A percentile compares a stretch with the other conserved stretches of the same genome.
Conservation (phyloP, 2,329 filamentous ascomycete genomes). For the Aureobasidium musti region DNA sequence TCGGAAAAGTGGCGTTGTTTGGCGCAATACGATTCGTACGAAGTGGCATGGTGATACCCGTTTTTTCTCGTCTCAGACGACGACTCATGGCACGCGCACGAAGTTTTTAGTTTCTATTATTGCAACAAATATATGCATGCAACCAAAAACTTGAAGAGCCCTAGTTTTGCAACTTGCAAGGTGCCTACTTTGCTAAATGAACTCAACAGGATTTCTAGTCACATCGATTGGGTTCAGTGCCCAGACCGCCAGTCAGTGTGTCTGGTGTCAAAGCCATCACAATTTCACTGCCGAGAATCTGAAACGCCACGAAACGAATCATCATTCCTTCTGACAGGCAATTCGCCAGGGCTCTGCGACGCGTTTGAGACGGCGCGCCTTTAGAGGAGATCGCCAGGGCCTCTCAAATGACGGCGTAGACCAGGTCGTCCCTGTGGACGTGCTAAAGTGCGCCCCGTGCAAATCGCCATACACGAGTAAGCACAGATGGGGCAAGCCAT, state of each 20-base stretch:
- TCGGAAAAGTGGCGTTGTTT: conserved; percentile 22
- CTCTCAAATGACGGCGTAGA: conserved; percentile 17
- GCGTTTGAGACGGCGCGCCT: conserved; percentile 25
- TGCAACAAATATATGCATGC: conserved; percentile 21
- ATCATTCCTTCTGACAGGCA: conserved; percentile 21
- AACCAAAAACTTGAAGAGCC: conserved; percentile 14
- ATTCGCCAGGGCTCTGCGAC: conserved; percentile 17
- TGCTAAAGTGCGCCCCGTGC: conserved; percentile 26
- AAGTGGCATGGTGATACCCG: conserved; percentile 28
- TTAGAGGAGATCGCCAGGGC: conserved; percentile 26
- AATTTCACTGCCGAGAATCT: conserved; percentile 28
- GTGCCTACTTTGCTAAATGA: neutral
- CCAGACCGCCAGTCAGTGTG: conserved; percentile 6
- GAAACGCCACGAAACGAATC: conserved; percentile 28
- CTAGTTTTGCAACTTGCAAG: conserved; percentile 4
- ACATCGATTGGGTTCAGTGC: neutral
- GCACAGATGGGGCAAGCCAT: conserved; percentile 27
- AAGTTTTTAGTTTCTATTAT: conserved; percentile 13
- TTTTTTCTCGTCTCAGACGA: conserved; percentile 21
- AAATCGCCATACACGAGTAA: conserved; percentile 24
- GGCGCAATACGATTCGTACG: conserved; percentile 2
- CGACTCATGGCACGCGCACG: conserved; percentile 25
- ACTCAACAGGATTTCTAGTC: neutral
- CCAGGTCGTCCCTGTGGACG: conserved; percentile 11
- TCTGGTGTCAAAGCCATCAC: conserved; percentile 22